Conservation (phyloP, 2,329 filamentous ascomycete species). For the Trichoderma asperellum region DNA sequence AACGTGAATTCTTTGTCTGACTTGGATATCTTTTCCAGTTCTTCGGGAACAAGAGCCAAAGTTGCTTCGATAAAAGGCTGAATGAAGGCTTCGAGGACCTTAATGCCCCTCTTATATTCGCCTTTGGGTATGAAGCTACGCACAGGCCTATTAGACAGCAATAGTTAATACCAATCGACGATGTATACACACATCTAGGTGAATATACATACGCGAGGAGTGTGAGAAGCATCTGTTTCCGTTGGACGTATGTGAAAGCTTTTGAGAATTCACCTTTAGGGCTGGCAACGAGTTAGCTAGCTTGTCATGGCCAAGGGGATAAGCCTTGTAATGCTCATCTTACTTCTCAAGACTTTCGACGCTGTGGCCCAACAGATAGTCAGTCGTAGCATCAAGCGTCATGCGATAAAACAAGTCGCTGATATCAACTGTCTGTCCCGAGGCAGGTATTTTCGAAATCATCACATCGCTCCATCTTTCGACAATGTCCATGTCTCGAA, state of each 20-base stretch:
- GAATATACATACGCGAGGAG: slow-evolving; percentile 31
- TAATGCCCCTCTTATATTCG: slow-evolving; percentile 66
- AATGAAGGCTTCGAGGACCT: slow-evolving; percentile 75
- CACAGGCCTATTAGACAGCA: slow-evolving; percentile 60
- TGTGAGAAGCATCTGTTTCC: slow-evolving; percentile 56
- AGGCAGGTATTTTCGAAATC: slow-evolving; percentile 35
- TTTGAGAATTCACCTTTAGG: slow-evolving; percentile 72
- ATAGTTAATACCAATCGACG: slow-evolving; percentile 55
- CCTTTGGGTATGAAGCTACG: slow-evolving; percentile 64
- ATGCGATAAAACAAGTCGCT: slow-evolving; percentile 79
- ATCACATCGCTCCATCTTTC: slow-evolving; percentile 49
- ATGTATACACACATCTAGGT: neutral
- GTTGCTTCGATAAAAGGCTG: slow-evolving; percentile 77
- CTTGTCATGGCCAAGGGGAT: neutral
- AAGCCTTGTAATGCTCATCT: neutral
- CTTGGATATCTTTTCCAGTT: slow-evolving; percentile 71
- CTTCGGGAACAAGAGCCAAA: slow-evolving; percentile 67
- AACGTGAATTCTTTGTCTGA: slow-evolving; percentile 79
- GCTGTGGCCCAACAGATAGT: slow-evolving; percentile 73
- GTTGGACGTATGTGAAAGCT: slow-evolving; percentile 79
- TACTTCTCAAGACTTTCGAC: slow-evolving; percentile 30
- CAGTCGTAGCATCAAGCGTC: slow-evolving; percentile 82
- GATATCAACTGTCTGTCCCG: slow-evolving; percentile 67
- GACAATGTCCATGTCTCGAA: slow-evolving; percentile 80
- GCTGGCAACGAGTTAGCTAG: slow-evolving; percentile 42